phyloP scores from a whole-genome alignment of 108 stramenopile genomes.

The Schizochytrium sp. region DNA sequence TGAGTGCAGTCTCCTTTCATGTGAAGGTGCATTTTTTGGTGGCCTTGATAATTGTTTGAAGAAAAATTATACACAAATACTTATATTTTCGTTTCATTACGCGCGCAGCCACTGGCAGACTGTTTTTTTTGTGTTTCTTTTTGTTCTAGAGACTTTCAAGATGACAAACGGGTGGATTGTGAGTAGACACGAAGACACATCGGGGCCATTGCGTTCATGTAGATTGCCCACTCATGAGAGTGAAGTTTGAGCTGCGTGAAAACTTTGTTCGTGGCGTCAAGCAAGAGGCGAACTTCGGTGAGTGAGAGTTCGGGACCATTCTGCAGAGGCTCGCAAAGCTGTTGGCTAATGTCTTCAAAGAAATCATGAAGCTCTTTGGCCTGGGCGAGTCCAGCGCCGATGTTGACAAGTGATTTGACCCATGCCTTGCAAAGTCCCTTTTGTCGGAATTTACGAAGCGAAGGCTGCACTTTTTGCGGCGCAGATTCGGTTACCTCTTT shows the following conservation, averaged over 20 bases:
- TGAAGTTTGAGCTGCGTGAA: not conserved
- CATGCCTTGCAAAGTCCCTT: not conserved
- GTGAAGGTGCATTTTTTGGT: no score
- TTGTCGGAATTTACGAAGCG: not conserved
- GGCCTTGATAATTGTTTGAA: no score
- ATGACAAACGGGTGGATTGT: not conserved
- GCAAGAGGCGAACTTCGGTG: not conserved
- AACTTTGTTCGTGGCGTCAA: not conserved
- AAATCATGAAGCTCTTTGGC: conserved; percentile 2
- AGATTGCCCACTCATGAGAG: not conserved
- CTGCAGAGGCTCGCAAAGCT: not conserved
- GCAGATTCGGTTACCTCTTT: not conserved
- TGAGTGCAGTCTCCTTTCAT: no score
- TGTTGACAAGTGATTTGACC: not conserved
- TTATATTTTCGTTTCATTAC: no score
- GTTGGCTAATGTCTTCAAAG: not conserved
- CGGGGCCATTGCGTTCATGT: not conserved
- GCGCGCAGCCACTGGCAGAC: not conserved
- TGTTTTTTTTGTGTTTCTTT: no score
- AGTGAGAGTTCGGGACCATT: not conserved
- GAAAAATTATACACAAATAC: no score
- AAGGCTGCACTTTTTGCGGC: no score
- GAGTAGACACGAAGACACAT: not conserved
- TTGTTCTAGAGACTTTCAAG: not conserved
- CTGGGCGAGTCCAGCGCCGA: not conserved